phyloP scores from a whole-genome alignment of 1,139 yeast species.

The Maudiozyma humilis region DNA sequence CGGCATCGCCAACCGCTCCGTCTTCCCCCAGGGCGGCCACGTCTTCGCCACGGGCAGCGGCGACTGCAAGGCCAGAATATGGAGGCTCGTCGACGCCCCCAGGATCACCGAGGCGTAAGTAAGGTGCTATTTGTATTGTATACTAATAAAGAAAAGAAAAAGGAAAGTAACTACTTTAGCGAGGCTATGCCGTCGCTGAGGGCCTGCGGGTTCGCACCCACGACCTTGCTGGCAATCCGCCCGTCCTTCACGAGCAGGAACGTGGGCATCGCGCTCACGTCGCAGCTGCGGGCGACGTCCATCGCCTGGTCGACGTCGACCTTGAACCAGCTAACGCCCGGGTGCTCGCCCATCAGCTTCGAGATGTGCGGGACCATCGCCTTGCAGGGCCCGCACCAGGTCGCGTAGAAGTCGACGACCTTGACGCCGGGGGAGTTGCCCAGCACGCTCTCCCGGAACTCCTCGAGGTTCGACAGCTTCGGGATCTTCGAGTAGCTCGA shows the following conservation, averaged over 20 bases:
- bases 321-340: conserved; percentile 59
- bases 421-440: conserved; percentile 37
- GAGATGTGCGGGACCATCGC: conserved; percentile 74
- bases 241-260: conserved; percentile 67
- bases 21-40: conserved; percentile 46
- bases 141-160: too few species aligned
- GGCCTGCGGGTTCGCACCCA: conserved; percentile 68
- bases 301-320: conserved; percentile 70
- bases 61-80: conserved; percentile 93
- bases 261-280: conserved; percentile 82
- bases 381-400: conserved; percentile 94
- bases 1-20: conserved; percentile 73
- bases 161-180: too few species aligned
- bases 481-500: conserved; percentile 13
- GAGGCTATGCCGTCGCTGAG: conserved; percentile 37
- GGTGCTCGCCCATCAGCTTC: conserved; percentile 44
- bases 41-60: conserved; percentile 97
- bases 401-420: conserved; percentile 76
- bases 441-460: conserved; percentile 38
- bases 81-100: conserved; percentile 46
- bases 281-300: conserved; percentile 62
- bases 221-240: conserved; percentile 50
- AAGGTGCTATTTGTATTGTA: too few species aligned
- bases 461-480: conserved; percentile 28
- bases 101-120: conserved; percentile 9